Base-by-base conservation (phyloP, 495 filamentous ascomycete species). In the Aspergillus diversus region DNA sequence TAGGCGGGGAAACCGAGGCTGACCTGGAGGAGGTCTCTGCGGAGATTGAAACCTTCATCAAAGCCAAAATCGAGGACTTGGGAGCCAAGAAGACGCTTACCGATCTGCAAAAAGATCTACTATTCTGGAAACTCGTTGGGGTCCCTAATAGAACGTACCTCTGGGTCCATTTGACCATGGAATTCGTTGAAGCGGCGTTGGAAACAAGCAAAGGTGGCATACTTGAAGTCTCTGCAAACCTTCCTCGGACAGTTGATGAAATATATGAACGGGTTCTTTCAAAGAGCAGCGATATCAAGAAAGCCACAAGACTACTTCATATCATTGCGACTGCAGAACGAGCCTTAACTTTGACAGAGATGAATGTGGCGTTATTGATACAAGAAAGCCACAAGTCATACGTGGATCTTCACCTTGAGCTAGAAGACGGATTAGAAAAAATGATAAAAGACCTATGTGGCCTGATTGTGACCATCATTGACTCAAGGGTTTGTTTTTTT, bases 11-110 rank as follows among this genome's bases (percentile, higher is more conserved):
- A 52, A 52, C 77, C 3, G 66, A 79, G 57, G 73, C 69, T 43
- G 39, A 43, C 11, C 5, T 43, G 54, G 63, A 66, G 2, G 37
- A 63, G 5, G 78, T 81, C 8, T 64, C 55, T 31, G 12, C 65
- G 11, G 80, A 83, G 17, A 74, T 82, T n/a, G 69, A 77, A 32
- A 49, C 71, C 7, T 75, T 81, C 1, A 70, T 82, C 15, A 60
- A 66, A 13, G 39, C 64, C 0, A 61, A 59, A 56, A 73, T 80
- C 5, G 32, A 64, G 46, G 58, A 71, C 16, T 51, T 81, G 4
- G 70, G 59, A 5, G 21, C 63, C 8, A 57, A 13, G 12, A 52
- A 27, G 16, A 7, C 12, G 1, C 52, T 75, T 0, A 47, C 57
- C 50, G 42, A 8, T 34, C 57, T 68, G 0, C 50, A 55, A 2